Evolutionary conservation across 192 early-diverging fungal species (phyloP).

Genomic region (Coemansia sp.): DNA sequence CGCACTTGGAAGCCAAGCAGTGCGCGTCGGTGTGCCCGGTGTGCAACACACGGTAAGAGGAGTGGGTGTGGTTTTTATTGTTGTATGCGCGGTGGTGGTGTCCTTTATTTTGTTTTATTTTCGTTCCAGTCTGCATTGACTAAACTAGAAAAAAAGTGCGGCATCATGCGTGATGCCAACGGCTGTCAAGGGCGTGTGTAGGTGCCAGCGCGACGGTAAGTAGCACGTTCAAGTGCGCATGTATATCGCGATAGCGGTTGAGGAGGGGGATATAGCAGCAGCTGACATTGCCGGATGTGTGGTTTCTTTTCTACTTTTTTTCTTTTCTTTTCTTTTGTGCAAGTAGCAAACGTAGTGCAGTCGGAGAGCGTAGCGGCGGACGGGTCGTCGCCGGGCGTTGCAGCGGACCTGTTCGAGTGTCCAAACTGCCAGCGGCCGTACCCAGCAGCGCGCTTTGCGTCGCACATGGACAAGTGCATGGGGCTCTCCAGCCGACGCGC

Average conservation of each 20-base stretch:
- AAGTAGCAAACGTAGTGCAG: neutral
- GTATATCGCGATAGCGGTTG: too few relatives aligned
- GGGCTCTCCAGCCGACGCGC: slow-evolving; percentile 65
- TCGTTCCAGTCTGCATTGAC: neutral
- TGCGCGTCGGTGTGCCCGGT: slow-evolving; percentile 66
- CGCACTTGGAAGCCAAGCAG: slow-evolving; percentile 69
- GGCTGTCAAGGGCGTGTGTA: too few relatives aligned
- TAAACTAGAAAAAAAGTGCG: neutral
- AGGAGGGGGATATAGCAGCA: too few relatives aligned
- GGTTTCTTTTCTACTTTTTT: too few relatives aligned
- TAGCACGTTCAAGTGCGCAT: too few relatives aligned
- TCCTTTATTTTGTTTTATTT: too few relatives aligned
- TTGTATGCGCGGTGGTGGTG: neutral
- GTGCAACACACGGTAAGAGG: slow-evolving; percentile 74
- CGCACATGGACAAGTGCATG: slow-evolving; percentile 93
- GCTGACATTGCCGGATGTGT: neutral
- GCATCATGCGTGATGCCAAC: too few relatives aligned
- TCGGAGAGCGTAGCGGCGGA: neutral
- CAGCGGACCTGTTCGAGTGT: slow-evolving; percentile 70
- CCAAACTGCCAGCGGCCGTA: slow-evolving; percentile 76
- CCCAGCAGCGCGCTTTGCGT: slow-evolving; percentile 85
- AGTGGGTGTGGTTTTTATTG: neutral
- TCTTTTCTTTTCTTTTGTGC: slow-evolving; percentile 28
- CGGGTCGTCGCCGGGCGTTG: slow-evolving; percentile 25
- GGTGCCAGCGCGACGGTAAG: slow-evolving; percentile 56